Percentiles rank a stretch among this genome's conserved stretches.
Conservation (phyloP, 2,329 filamentous ascomycete species). For the Exophiala oligosperma region DNA sequence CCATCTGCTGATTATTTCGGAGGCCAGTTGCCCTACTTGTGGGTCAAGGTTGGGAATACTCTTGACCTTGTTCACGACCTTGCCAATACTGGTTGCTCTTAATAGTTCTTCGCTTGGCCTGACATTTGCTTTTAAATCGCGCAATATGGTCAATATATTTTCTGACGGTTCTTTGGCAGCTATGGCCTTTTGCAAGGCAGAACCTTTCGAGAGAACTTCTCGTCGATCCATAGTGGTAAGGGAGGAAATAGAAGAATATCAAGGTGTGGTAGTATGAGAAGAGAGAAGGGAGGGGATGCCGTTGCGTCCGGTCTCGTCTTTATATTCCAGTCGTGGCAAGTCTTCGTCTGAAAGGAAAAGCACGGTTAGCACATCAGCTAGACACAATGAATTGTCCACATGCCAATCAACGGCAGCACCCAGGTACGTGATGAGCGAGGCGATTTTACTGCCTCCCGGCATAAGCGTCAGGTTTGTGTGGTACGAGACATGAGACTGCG, state of each 20-base stretch:
- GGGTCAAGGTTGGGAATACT: constrained; percentile 67
- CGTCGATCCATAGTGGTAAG: constrained; percentile 69
- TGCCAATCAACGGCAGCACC: not conserved
- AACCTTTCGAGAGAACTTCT: constrained; percentile 74
- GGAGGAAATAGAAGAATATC: not conserved
- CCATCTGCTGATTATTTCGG: constrained; percentile 86
- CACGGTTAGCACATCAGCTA: constrained; percentile 1
- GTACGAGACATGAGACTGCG: too few species aligned
- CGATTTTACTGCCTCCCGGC: not conserved
- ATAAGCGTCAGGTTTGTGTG: too few species aligned
- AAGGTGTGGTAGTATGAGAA: not conserved
- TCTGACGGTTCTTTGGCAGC: constrained; percentile 71
- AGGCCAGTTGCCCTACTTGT: constrained; percentile 70
- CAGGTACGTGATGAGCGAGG: not conserved
- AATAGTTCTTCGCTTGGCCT: constrained; percentile 86
- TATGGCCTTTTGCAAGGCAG: constrained; percentile 77
- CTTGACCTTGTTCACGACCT: constrained; percentile 84
- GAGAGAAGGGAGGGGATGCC: too few species aligned
- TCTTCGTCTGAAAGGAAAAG: not conserved
- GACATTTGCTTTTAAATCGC: constrained; percentile 76
- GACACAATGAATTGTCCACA: not conserved
- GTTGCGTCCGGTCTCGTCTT: too few species aligned
- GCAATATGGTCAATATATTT: constrained; percentile 72
- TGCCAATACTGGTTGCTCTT: constrained; percentile 86
- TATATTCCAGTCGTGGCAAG: not conserved